phyloP scores from a whole-genome alignment of 2,329 filamentous ascomycete genomes.

The Chrysosphaeria jannelii region DNA sequence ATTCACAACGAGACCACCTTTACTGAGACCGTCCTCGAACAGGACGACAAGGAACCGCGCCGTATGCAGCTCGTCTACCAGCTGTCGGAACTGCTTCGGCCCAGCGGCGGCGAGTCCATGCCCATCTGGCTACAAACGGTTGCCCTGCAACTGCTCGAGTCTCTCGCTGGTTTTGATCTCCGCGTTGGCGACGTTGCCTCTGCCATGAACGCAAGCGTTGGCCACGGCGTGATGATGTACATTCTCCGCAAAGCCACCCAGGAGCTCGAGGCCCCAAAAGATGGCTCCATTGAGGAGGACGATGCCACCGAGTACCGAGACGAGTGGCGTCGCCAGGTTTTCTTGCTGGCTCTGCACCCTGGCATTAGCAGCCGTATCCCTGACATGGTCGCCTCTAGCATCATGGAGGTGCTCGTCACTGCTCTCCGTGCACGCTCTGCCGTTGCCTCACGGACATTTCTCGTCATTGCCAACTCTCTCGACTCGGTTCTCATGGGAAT shows the following conservation, averaged over 20 bases:
- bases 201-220: constrained; percentile 84
- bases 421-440: constrained; percentile 57
- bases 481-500: constrained; percentile 69
- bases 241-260: constrained; percentile 72
- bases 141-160: constrained; percentile 54
- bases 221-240: constrained; percentile 83
- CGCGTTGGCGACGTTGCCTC: constrained; percentile 60
- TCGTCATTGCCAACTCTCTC: constrained; percentile 60
- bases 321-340: constrained; percentile 71
- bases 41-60: constrained; percentile 70
- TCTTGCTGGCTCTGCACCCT: constrained; percentile 61
- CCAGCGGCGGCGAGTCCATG: constrained; percentile 33
- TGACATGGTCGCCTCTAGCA: constrained; percentile 62
- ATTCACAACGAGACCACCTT: constrained; percentile 65
- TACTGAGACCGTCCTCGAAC: constrained; percentile 54
- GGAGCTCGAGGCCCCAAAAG: constrained; percentile 36
- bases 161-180: constrained; percentile 48
- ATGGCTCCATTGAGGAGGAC: constrained; percentile 17
- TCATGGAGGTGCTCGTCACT: constrained; percentile 74
- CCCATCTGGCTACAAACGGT: constrained; percentile 56
- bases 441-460: constrained; percentile 58
- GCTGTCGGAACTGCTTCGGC: constrained; percentile 70
- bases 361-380: constrained; percentile 44
- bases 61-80: constrained; percentile 77
- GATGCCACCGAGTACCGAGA: constrained; percentile 34